phyloP scores from a whole-genome alignment of 2,329 filamentous ascomycete species.

The Neofusicoccum umdonicola region DNA sequence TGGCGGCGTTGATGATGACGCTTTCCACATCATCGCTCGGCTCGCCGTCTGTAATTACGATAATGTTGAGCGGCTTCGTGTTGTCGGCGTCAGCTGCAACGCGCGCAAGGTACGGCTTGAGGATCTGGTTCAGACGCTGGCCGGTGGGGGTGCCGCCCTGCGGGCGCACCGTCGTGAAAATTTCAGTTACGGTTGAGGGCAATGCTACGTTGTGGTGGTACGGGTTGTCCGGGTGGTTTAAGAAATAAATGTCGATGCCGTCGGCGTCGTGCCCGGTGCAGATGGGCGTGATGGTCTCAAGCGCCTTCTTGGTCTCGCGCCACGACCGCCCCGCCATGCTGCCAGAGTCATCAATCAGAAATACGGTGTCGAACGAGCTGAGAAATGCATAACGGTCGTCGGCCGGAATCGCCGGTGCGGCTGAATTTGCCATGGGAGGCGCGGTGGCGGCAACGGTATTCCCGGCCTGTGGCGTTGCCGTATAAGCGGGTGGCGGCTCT shows the following conservation, averaged over 20 bases:
- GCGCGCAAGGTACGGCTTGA: conserved; percentile 66
- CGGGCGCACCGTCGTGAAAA: conserved; percentile 70
- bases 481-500: conserved; percentile 45
- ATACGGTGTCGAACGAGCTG: conserved; percentile 76
- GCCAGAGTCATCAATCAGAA: conserved; percentile 88
- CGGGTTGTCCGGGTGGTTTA: conserved; percentile 65
- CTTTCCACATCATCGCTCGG: conserved; percentile 76
- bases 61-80: conserved; percentile 82
- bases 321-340: conserved; percentile 80
- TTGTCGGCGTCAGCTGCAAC: conserved; percentile 50
- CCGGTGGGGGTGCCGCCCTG: conserved; percentile 72
- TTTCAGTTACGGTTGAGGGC: conserved; percentile 57
- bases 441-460: background rate
- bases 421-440: background rate
- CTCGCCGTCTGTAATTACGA: conserved; percentile 86
- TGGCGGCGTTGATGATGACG: conserved; percentile 65
- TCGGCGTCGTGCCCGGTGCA: conserved; percentile 77
- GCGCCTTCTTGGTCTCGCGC: conserved; percentile 68
- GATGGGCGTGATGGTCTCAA: conserved; percentile 74
- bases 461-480: conserved; percentile 26
- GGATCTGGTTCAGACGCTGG: conserved; percentile 65
- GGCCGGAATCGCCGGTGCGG: conserved; percentile 25
- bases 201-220: conserved; percentile 66
- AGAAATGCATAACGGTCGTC: conserved; percentile 78
- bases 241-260: conserved; percentile 87